Evolutionary conservation across 108 stramenopile species (phyloP).

Genomic region (Phaeodactylum tricornutum): DNA sequence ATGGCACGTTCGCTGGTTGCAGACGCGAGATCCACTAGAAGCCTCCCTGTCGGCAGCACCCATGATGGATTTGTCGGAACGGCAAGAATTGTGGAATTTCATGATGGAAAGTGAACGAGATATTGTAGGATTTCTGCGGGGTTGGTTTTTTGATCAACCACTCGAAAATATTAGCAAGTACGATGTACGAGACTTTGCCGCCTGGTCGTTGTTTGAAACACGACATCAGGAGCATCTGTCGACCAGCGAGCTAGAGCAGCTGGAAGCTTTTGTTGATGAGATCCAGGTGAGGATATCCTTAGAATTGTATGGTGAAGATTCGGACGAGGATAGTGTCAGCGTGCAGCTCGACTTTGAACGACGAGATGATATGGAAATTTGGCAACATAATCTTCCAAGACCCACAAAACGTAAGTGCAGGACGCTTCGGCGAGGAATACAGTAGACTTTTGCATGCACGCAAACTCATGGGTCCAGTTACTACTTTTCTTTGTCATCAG

Average conservation of each 20-base stretch:
- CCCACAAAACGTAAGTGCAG: too few species aligned
- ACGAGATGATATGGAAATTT: too few species aligned
- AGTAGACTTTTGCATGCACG: too few species aligned
- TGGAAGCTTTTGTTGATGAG: slow-evolving; percentile 58
- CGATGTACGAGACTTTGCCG: slow-evolving; percentile 69
- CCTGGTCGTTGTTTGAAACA: slow-evolving; percentile 81
- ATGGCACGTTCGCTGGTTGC: slow-evolving; percentile 52
- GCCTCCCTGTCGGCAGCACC: slow-evolving; percentile 62
- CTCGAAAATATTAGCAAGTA: slow-evolving; percentile 65
- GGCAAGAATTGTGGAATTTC: slow-evolving; percentile 51
- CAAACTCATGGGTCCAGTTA: too few species aligned
- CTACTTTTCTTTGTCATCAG: slow-evolving; percentile 10
- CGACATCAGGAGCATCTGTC: slow-evolving; percentile 86
- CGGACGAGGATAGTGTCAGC: slow-evolving; percentile 6
- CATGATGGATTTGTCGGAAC: slow-evolving; percentile 50
- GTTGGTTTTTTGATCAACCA: slow-evolving; percentile 80
- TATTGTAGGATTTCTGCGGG: slow-evolving; percentile 47
- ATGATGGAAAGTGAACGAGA: slow-evolving; percentile 51
- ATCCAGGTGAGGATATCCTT: slow-evolving; percentile 56
- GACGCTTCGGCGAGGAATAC: too few species aligned
- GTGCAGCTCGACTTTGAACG: too few species aligned
- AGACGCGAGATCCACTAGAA: slow-evolving; percentile 64
- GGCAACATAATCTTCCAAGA: too few species aligned
- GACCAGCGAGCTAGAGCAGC: slow-evolving; percentile 46
- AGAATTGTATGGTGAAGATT: slow-evolving; percentile 42